phyloP scores from a whole-genome alignment of 202 grass and related monocot species.

The Brachypodium distachyon region DNA sequence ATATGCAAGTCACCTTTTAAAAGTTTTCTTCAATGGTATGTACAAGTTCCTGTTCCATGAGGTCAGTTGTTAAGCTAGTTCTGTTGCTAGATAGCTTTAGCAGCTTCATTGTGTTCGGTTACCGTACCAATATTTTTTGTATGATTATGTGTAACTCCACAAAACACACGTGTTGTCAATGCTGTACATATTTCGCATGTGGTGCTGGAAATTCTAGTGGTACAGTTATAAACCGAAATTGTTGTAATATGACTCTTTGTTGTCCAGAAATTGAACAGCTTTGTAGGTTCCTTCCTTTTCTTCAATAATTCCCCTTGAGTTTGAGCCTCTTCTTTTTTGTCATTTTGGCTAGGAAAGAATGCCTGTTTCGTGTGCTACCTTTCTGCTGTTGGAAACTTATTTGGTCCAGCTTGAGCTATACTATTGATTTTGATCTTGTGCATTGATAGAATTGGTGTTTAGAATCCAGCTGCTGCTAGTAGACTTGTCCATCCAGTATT shows the following conservation, averaged over 20 bases:
- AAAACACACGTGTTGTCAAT: constrained; percentile 20
- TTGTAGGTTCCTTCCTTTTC: neutral
- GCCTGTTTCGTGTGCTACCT: no score
- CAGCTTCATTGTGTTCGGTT: constrained; percentile 19
- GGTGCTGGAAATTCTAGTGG: constrained; percentile 20
- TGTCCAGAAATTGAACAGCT: constrained; percentile 6
- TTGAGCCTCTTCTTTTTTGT: neutral
- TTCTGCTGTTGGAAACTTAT: no score
- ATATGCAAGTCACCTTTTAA: neutral
- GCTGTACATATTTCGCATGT: constrained; percentile 43
- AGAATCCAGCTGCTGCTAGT: neutral
- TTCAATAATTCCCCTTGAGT: neutral
- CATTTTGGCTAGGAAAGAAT: no score
- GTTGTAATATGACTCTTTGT: constrained; percentile 5
- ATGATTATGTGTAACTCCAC: constrained; percentile 22
- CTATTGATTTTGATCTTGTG: neutral
- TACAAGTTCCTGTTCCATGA: constrained; percentile 6
- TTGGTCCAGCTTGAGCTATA: neutral
- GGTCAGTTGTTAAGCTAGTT: constrained; percentile 28
- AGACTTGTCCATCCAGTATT: neutral
- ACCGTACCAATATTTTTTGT: constrained; percentile 9
- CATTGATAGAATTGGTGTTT: neutral
- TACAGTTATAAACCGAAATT: constrained; percentile 8
- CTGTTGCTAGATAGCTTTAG: constrained; percentile 42
- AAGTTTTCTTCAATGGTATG: neutral